phyloP scores from a whole-genome alignment of 2,329 filamentous ascomycete species.

The Blastomyces percursus region DNA sequence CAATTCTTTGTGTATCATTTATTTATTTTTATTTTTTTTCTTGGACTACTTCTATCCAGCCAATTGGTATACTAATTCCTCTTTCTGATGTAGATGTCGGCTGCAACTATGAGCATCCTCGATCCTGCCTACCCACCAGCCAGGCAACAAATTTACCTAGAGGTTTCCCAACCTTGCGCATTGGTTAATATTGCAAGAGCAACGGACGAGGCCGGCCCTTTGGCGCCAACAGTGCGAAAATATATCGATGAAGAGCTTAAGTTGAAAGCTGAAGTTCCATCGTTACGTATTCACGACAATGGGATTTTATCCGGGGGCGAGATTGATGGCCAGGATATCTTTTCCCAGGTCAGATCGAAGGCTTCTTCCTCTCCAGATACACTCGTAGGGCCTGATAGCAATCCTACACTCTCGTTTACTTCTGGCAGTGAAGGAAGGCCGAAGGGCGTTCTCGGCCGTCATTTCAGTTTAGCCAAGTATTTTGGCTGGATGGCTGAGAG shows the following conservation, averaged over 20 bases:
- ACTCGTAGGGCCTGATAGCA: conserved; percentile 75
- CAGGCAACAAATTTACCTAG: conserved; percentile 70
- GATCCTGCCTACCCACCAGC: conserved; percentile 75
- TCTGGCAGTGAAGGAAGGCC: conserved; percentile 64
- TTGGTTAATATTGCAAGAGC: conserved; percentile 65
- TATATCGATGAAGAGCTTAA: conserved; percentile 65
- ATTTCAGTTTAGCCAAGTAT: conserved; percentile 77
- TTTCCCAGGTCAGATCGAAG: conserved; percentile 44
- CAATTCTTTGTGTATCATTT: not conserved
- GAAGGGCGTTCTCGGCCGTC: conserved; percentile 78
- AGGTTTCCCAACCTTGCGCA: conserved; percentile 63
- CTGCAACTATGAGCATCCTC: conserved; percentile 51
- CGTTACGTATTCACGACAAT: conserved; percentile 58
- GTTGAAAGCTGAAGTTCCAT: conserved; percentile 64
- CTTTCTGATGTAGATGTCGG: conserved; percentile 23
- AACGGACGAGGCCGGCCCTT: conserved; percentile 53
- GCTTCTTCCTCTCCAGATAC: conserved; percentile 55
- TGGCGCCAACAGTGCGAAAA: conserved; percentile 48
- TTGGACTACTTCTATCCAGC: not conserved
- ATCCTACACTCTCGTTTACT: conserved; percentile 63
- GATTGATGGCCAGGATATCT: conserved; percentile 54
- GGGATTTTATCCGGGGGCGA: conserved; percentile 61
- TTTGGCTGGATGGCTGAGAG: conserved; percentile 86
- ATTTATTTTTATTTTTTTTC: not conserved
- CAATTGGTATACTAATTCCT: not conserved